Base-by-base conservation (phyloP, 805 yeast species). In the Debaryomyces maramus region DNA sequence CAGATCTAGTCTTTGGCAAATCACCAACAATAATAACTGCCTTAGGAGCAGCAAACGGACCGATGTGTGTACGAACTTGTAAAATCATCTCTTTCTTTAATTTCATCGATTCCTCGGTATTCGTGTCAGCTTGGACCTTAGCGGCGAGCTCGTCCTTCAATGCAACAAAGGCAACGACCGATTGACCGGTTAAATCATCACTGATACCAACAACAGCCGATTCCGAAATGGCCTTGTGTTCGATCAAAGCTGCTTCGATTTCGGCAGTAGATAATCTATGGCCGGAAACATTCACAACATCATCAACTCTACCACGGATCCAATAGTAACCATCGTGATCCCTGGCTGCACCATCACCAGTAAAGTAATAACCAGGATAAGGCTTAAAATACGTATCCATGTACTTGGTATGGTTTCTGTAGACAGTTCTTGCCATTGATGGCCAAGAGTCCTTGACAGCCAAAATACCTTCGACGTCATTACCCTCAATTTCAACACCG, bases 321-420 rank as follows among this genome's bases (percentile, higher is more conserved):
- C 93, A 86, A 67, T 80, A 83, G 70, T 78, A 86, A 5, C 95
- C 95, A 58, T 85, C 91, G 50, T 77, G 72, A 60, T 86, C 95
- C 58, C 90, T 77, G 14, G 89, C 91, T 19, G 91, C 93, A 65
- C 95, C 95, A 65, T 86, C 95, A 55, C 95, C 95, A 1, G 93
- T 82, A 70, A 86, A 86, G 69, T 85, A 86, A 60, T 77, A 79
- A 35, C 89, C 89, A 36, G 86, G 85, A 67, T 85, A 86, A 38
- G 93, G 91, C 43, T 78, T 81, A 60, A 85, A 67, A 65, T 86
- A 86, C n/a, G 93, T 86, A 53, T 86, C 95, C 68, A 82, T 65
- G 65, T 71, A 86, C 60, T 88, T 74, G 50, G 73, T 72, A 64
- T 85, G 85, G 66, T 86, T 85, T 46, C 76, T 77, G 85, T 87